phyloP scores from a whole-genome alignment of 1,284 basidiomycete genomes.

The Moniliophthora roreri region DNA sequence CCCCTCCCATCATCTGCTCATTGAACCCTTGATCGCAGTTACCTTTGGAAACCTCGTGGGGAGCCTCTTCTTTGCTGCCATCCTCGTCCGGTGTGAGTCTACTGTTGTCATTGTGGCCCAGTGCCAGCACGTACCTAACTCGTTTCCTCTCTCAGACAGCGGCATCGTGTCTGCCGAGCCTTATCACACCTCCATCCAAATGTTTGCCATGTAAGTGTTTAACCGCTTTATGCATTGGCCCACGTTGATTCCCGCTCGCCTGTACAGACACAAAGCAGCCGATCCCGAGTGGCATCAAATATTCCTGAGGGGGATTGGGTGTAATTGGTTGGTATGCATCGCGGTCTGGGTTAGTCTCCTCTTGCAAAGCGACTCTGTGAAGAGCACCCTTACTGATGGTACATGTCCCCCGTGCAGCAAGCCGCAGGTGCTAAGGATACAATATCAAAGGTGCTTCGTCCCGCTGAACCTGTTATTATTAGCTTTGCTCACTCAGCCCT shows the following conservation, averaged over 20 bases:
- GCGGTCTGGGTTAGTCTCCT: constrained; percentile 65
- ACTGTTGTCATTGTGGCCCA: background rate
- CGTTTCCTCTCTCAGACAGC: constrained; percentile 38
- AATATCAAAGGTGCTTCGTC: constrained; percentile 56
- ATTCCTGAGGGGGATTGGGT: constrained; percentile 74
- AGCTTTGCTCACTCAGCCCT: background rate
- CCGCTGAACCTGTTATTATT: background rate
- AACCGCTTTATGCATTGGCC: background rate
- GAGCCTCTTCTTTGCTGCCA: constrained; percentile 67
- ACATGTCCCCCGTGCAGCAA: constrained; percentile 46
- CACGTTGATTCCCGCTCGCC: background rate
- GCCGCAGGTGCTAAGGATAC: constrained; percentile 71
- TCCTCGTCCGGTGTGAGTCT: constrained; percentile 62
- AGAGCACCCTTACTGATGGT: background rate
- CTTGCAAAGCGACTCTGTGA: background rate
- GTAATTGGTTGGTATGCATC: constrained; percentile 79
- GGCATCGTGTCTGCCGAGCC: constrained; percentile 61
- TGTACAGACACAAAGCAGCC: constrained; percentile 54
- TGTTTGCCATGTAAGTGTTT: constrained; percentile 52
- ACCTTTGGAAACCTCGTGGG: constrained; percentile 72
- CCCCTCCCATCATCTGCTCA: background rate
- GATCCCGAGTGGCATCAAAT: constrained; percentile 74
- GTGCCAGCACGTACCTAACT: constrained; percentile 3
- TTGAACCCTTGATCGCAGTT: constrained; percentile 35
- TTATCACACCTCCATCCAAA: constrained; percentile 50